A percentile compares a stretch with the other conserved stretches of the same genome.
Evolutionary conservation across 805 yeast species (phyloP).

Genomic region (Candida corydali): DNA sequence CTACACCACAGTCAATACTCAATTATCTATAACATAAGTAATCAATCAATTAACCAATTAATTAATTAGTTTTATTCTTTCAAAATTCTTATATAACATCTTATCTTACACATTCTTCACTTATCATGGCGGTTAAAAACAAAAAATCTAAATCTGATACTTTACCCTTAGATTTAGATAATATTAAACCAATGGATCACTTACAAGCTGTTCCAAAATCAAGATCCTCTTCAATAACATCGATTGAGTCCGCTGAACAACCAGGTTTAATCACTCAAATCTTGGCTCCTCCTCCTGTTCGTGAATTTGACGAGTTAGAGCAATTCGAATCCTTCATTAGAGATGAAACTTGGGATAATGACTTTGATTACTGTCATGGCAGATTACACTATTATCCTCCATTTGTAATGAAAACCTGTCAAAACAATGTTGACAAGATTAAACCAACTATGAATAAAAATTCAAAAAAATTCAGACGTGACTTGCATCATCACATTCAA

Average conservation of each 20-base stretch:
- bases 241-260: constrained; percentile 32
- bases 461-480: constrained; percentile 66
- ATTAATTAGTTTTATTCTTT: too few relatives aligned
- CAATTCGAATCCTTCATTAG: constrained; percentile 61
- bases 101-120: too few relatives aligned
- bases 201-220: constrained; percentile 36
- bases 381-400: constrained; percentile 70
- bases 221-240: constrained; percentile 35
- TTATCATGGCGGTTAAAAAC: constrained; percentile 10
- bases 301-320: constrained; percentile 57
- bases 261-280: constrained; percentile 19
- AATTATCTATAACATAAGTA: too few relatives aligned
- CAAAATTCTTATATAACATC: too few relatives aligned
- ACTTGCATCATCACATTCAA: constrained; percentile 69
- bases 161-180: constrained; percentile 32
- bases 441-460: constrained; percentile 70
- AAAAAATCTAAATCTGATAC: constrained; percentile 26
- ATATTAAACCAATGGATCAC: constrained; percentile 34
- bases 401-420: constrained; percentile 61
- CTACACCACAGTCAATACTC: too few relatives aligned
- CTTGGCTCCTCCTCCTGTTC: constrained; percentile 37
- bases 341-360: constrained; percentile 76
- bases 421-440: constrained; percentile 65
- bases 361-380: constrained; percentile 65
- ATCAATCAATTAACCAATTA: too few relatives aligned